Evolutionary conservation across 108 stramenopile genomes (phyloP).

Genomic region (Fistulifera solaris): DNA sequence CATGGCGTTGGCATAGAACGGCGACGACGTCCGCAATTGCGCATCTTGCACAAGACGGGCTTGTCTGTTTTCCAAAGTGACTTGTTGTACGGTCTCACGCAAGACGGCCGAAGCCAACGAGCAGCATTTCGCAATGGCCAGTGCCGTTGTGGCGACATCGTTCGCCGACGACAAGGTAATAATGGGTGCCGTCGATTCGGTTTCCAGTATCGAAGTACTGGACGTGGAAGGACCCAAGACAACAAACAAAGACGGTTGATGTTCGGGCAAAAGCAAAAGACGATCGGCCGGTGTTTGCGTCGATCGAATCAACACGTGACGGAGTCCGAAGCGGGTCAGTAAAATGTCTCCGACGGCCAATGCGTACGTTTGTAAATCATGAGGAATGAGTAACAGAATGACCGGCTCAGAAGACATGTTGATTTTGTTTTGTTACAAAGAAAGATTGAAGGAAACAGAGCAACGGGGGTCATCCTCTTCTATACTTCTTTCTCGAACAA

Average conservation of each 20-base stretch:
- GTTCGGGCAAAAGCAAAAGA: constrained; percentile 7
- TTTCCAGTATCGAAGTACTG: constrained; percentile 12
- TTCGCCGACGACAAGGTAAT: constrained; percentile 6
- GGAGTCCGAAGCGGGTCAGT: constrained; percentile 14
- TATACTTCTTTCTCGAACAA: too few species aligned
- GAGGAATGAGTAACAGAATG: not conserved
- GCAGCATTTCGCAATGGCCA: constrained; percentile 39
- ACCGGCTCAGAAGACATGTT: too few species aligned
- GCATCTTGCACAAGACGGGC: constrained; percentile 30
- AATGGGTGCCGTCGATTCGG: constrained; percentile 19
- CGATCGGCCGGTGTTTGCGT: constrained; percentile 25
- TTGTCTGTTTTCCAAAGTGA: constrained; percentile 14
- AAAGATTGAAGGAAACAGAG: too few species aligned
- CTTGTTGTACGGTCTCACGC: constrained; percentile 15
- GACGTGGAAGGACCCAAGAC: constrained; percentile 19
- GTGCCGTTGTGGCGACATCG: constrained; percentile 16
- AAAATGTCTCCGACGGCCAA: constrained; percentile 19
- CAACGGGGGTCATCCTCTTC: too few species aligned
- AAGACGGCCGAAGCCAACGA: constrained; percentile 15
- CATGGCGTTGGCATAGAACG: constrained; percentile 29
- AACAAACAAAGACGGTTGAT: constrained; percentile 13
- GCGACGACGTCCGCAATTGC: constrained; percentile 31
- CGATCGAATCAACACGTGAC: constrained; percentile 30
- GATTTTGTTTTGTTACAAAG: too few species aligned
- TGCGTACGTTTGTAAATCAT: constrained; percentile 4